These are phyloP conservation scores for Metarhizium humberi DNA, from an alignment of 2,329 filamentous ascomycete genomes.

Conservation along the genomic window DNA sequence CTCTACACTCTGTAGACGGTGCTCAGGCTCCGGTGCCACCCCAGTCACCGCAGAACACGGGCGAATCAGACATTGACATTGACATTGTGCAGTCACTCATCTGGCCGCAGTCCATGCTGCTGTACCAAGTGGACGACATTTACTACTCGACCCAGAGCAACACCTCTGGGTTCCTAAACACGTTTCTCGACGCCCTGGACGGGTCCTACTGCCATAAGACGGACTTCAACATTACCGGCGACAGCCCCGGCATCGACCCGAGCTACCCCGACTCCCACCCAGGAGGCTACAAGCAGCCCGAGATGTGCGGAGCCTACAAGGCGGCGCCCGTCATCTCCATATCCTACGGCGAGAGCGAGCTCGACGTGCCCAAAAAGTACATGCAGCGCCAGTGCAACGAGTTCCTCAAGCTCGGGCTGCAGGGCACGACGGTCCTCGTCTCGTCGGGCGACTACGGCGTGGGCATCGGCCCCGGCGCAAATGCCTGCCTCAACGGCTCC, in stretches of 20 bases:
- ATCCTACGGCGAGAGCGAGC: constrained; percentile 39
- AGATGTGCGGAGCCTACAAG: constrained; percentile 6
- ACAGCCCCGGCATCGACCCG: too few relatives aligned
- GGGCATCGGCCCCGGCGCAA: too few relatives aligned
- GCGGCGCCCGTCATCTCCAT: constrained; percentile 28
- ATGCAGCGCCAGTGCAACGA: constrained; percentile 29
- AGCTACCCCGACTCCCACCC: too few relatives aligned
- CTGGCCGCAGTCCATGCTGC: constrained; percentile 38
- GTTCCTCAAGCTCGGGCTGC: constrained; percentile 32
- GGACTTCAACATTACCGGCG: too few relatives aligned
- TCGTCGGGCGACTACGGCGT: too few relatives aligned
- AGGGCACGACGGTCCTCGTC: constrained; percentile 21
- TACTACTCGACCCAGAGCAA: constrained; percentile 28
- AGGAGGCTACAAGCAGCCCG: too few relatives aligned
- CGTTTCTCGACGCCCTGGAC: constrained; percentile 38
- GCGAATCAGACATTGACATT: constrained; percentile 44
- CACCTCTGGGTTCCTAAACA: constrained; percentile 33
- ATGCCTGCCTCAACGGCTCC: too few relatives aligned
- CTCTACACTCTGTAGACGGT: constrained; percentile 6
- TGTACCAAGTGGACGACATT: constrained; percentile 38
- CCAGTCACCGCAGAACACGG: constrained; percentile 14
- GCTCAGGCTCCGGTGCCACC: constrained; percentile 29
- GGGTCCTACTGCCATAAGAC: constrained; percentile 14
- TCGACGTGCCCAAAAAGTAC: constrained; percentile 35
- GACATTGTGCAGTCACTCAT: constrained; percentile 36